Conservation (phyloP, 1,284 basidiomycete genomes). For the Grifola frondosa region DNA sequence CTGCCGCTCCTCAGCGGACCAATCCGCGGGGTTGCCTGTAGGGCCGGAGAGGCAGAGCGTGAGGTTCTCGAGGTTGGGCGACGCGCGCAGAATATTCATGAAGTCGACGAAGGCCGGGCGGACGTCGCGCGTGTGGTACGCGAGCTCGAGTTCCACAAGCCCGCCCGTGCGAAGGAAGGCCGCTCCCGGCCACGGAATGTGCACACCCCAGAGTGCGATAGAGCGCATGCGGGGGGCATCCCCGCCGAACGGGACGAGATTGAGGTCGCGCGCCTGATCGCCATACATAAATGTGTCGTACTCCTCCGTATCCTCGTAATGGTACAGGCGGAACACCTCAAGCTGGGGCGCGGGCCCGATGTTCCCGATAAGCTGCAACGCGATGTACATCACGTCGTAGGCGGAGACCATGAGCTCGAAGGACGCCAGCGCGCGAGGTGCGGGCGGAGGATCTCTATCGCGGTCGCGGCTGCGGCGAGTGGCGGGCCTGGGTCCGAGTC, state of each 20-base stretch:
- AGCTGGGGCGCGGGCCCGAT: slow-evolving; percentile 53
- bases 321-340: slow-evolving; percentile 60
- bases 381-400: slow-evolving; percentile 50
- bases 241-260: slow-evolving; percentile 46
- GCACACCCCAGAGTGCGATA: slow-evolving; percentile 63
- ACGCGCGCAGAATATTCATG: slow-evolving; percentile 48
- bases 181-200: slow-evolving; percentile 53
- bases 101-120: slow-evolving; percentile 51
- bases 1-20: slow-evolving; percentile 32
- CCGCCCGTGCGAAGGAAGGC: slow-evolving; percentile 49
- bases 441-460: slow-evolving; percentile 48
- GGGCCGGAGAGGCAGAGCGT: slow-evolving; percentile 56
- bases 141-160: slow-evolving; percentile 53
- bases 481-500: slow-evolving; percentile 34
- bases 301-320: slow-evolving; percentile 53
- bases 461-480: slow-evolving; percentile 41
- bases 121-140: slow-evolving; percentile 55
- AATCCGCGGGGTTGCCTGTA: slow-evolving; percentile 35
- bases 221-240: slow-evolving; percentile 47
- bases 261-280: slow-evolving; percentile 38
- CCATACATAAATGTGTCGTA: slow-evolving; percentile 48
- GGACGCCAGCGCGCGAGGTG: slow-evolving; percentile 52
- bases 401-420: slow-evolving; percentile 57
- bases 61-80: slow-evolving; percentile 47
- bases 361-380: slow-evolving; percentile 45